A percentile compares a stretch with the other conserved stretches of the same genome.
Evolutionary conservation across 495 filamentous ascomycete species (phyloP).

Genomic region (Neurospora terricola): DNA sequence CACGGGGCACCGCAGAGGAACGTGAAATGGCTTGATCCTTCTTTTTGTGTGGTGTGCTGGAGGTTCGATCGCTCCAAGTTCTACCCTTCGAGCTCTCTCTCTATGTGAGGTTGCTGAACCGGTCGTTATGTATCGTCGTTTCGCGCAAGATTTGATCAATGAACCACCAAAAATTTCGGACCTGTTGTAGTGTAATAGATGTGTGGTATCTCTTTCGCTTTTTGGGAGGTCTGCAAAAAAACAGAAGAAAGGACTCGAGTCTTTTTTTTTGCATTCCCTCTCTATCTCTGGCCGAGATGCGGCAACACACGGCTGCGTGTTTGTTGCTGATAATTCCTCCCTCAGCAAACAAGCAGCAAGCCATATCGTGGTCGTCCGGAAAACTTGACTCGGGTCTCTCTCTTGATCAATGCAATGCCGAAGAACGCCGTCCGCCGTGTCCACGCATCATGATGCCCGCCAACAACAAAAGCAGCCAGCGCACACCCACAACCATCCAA

Average conservation of each 20-base stretch:
- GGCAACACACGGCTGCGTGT: background rate
- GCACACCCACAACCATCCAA: slow-evolving; percentile 6
- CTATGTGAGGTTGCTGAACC: background rate
- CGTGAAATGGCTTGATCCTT: background rate
- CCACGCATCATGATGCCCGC: slow-evolving; percentile 21
- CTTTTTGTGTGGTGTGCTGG: background rate
- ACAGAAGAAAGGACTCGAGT: background rate
- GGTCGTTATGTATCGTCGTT: background rate
- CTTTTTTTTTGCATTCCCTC: background rate
- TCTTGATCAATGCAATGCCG: slow-evolving; percentile 28
- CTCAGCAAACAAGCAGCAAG: background rate
- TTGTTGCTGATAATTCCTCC: background rate
- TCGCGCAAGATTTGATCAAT: background rate
- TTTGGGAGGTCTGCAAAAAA: background rate
- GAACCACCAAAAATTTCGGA: background rate
- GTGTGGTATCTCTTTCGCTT: background rate
- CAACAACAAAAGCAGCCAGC: slow-evolving; percentile 2
- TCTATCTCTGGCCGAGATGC: background rate
- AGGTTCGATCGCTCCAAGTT: background rate
- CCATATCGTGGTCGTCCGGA: background rate
- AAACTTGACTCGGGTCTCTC: background rate
- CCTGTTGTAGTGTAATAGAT: background rate
- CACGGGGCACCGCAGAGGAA: background rate
- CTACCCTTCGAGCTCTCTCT: background rate
- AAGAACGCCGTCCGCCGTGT: slow-evolving; percentile 24